Base-by-base conservation (phyloP, 331 rosid genomes). In the Telfairia occidentalis region DNA sequence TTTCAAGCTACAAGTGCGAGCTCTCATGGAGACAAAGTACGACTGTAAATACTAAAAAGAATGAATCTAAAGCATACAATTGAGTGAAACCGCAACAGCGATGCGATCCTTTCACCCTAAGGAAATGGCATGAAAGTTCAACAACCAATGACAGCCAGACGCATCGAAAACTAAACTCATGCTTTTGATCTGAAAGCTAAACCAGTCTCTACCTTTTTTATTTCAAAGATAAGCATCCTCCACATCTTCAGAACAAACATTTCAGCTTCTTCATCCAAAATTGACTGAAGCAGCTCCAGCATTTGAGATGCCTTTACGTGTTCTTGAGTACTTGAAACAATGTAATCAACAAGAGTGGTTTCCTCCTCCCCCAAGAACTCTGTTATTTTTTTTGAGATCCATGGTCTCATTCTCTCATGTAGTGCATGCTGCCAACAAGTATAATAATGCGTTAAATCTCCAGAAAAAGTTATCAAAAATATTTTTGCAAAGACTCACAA, bases 221-320 rank as follows among this genome's bases (percentile, higher is more conserved):
- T 95, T 86, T 95, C 99, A 71, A 90, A 95, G 85, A 95, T 95
- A 78, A 95, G 99, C 97, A 92, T 92, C 80, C 99, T 92, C 99
- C 99, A 95, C 99, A 95, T 95, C 89, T 95, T 95, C 78, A 95
- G 96, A 78, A 95, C 99, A 18, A 95, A 92, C 99, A 95, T 92
- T 83, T 95, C 99, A 29, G 99, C 97, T 87, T 95, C 99, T 70
- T 95, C 99, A 49, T 95, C 99, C 79, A 95, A 82, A 82, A 95
- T 95, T 72, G 89, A 78, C 81, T 95, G 97, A 79, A 95, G 97
- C 72, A 88, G 85, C 82, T 90, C 97, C 78, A 95, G 90, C 97
- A 95, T 95, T 66, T 89, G 89, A 21, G 92, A 87, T 23, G 99
- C 97, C 81, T 92, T 90, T 66, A 90, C 90, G 74, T 95, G 99